Conservation (phyloP, 306 rosid species). For the Clitoria ternatea region DNA sequence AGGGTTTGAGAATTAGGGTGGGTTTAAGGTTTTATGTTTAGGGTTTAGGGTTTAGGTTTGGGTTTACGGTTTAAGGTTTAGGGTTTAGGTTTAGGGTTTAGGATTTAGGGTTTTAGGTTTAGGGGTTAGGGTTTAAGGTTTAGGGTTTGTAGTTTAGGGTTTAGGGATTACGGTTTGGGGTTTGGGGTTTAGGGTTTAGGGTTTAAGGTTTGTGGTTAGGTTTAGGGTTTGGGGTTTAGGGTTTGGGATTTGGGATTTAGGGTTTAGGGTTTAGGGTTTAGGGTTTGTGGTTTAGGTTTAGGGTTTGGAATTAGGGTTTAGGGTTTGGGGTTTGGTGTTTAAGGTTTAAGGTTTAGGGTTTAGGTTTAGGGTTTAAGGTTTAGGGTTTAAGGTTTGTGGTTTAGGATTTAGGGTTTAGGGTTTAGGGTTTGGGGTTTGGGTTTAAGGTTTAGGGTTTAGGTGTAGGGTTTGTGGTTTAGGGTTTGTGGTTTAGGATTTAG, state of each 20-base stretch:
- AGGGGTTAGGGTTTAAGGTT: neutral
- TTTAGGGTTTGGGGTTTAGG: constrained; percentile 15
- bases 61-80: constrained; percentile 24
- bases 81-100: constrained; percentile 28
- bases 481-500: neutral
- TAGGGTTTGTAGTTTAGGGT: neutral
- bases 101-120: neutral
- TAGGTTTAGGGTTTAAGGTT: neutral
- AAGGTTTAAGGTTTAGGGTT: constrained; percentile 10
- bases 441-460: constrained; percentile 8
- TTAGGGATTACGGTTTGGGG: no score
- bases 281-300: no score
- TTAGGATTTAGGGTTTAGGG: constrained; percentile 9
- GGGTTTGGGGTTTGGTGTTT: neutral
- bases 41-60: constrained; percentile 22
- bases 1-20: neutral
- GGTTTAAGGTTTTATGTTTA: neutral
- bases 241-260: neutral
- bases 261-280: neutral
- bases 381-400: no score
- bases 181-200: no score
- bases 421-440: constrained; percentile 15
- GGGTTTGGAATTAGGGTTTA: neutral
- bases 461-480: neutral
- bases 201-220: no score